Base-by-base conservation (phyloP, 148 eudicot species). In the Amaranthus hypochondriacus region DNA sequence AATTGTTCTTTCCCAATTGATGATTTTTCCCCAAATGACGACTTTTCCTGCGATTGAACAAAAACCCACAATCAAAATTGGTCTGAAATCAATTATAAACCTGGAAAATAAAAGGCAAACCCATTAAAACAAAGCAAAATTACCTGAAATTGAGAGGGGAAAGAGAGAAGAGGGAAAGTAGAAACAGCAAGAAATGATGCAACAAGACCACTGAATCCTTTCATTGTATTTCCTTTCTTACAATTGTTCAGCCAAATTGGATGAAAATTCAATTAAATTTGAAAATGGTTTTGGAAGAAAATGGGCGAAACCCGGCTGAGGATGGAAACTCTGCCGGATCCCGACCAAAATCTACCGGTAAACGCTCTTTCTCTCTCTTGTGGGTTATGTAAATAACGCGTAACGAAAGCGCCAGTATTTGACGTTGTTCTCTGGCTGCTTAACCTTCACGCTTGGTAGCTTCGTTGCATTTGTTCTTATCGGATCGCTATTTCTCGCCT, bases 1-100 rank as follows among this genome's bases (percentile, higher is more conserved):
- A 75, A 85, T 74, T 81, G 81, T 13, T 70, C 86, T 57, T 66
- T 66, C 21, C 69, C 69, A 15, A 66, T 66, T 66, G 69, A 66
- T 7, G 69, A 48, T 49, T 66, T 53, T 49, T 10, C 42, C 1
- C 55, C 42, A 18, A 7, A 66, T 9, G 55, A 7, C 9, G 69
- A 3, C 15, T 7, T 66, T 48, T n/a, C 69, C 69, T 66, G 69
- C 54, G 10, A 48, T 66, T 15, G 9, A 48, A 7, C 1, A 13
- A 64, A 58, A 66, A 48, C 54, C 69, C 54, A 10, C 3, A 65
- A 2, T 28, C 39, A 28, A 28, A 28, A 28, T 28, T 28, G 39
- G 39, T 28, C 39, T 28, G 39, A 28, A 28, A 28, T 28, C 39
- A 7, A 48, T 15, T 2, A 13, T 44, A 58, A 66, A 48, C 54